Base-by-base conservation (phyloP, 768 basidiomycete species). In the Kwoniella shandongensis region DNA sequence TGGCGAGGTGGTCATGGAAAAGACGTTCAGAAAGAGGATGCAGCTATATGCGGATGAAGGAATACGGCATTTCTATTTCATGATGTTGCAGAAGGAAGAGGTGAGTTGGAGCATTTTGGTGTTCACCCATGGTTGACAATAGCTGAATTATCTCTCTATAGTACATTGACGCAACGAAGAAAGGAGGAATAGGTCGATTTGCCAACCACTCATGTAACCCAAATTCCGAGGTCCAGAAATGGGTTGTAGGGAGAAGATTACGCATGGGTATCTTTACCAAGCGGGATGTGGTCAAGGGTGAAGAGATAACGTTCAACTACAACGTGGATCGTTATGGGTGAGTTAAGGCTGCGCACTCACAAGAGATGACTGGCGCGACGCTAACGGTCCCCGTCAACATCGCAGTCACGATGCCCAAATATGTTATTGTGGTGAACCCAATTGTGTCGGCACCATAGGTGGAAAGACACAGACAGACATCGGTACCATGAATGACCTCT, bases 241-340 rank as follows among this genome's bases (percentile, higher is more conserved):
- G 96, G 96, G 91, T 91, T 3, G 83, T 98, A 27, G 93, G 88
- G 8, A 79, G 83, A 29, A 83, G 87, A 40, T 85, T 98, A 61
- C 86, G 96, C 32, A 97, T 97, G 94, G 96, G 93, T 42, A 97
- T 98, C 66, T 99, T 98, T 69, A 86, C 94, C n/a, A 91, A 86
- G 68, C 62, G 76, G 44, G 75, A 76, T 44, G 86, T 97, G 63
- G 76, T 81, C 72, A 84, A 83, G 72, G 76, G 89, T 61, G 92
- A 96, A 70, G 93, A 97, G 77, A 77, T 97, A 66, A 98, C 96
- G 0, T 98, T 98, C 81, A 98, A 99, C 78, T 99, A 99, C 76
- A 99, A 99, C 74, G 96, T 98, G 38, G 96, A 98, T 77, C 90
- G 96, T 56, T 99, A 99, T 69, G 96, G 94, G 94, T 93, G 59